A percentile compares a stretch with the other conserved stretches of the same genome.
Conservation (phyloP, 768 basidiomycete genomes). For the Phlegmacium glaucopus region DNA sequence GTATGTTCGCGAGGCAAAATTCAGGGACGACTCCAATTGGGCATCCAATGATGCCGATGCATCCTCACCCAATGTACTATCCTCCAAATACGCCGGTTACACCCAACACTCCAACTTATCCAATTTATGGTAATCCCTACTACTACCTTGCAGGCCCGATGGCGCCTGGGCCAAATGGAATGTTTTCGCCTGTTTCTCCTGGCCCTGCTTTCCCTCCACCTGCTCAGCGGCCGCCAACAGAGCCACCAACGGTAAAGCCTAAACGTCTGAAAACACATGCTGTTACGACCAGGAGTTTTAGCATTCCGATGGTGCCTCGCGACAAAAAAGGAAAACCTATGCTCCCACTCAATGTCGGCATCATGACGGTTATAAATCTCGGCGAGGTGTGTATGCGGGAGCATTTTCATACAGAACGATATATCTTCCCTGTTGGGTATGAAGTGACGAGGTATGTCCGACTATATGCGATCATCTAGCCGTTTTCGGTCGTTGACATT, state of each 20-base stretch:
- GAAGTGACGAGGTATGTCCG: constrained; percentile 67
- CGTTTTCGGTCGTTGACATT: constrained; percentile 3
- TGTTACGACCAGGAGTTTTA: constrained; percentile 71
- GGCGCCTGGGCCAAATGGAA: constrained; percentile 31
- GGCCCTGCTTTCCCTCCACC: constrained; percentile 17
- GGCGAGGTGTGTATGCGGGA: constrained; percentile 80
- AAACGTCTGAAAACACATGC: constrained; percentile 81
- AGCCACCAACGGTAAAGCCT: constrained; percentile 56
- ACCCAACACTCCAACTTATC: constrained; percentile 32
- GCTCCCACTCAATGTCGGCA: constrained; percentile 79
- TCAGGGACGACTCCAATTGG: constrained; percentile 21
- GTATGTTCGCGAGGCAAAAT: constrained; percentile 21
- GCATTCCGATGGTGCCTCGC: constrained; percentile 76
- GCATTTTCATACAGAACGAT: constrained; percentile 84
- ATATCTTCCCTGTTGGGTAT: constrained; percentile 87
- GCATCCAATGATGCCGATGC: constrained; percentile 33
- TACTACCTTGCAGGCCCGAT: constrained; percentile 39
- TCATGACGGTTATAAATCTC: constrained; percentile 77
- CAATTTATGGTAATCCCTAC: constrained; percentile 38
- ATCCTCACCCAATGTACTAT: constrained; percentile 39
- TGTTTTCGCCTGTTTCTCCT: constrained; percentile 31
- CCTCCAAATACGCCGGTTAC: constrained; percentile 36
- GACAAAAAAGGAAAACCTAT: constrained; percentile 69
- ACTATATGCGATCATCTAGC: not conserved
- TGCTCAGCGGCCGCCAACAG: constrained; percentile 22